Base-by-base conservation (phyloP, 2,329 filamentous ascomycete species). In the Cladosporium oxysporum region DNA sequence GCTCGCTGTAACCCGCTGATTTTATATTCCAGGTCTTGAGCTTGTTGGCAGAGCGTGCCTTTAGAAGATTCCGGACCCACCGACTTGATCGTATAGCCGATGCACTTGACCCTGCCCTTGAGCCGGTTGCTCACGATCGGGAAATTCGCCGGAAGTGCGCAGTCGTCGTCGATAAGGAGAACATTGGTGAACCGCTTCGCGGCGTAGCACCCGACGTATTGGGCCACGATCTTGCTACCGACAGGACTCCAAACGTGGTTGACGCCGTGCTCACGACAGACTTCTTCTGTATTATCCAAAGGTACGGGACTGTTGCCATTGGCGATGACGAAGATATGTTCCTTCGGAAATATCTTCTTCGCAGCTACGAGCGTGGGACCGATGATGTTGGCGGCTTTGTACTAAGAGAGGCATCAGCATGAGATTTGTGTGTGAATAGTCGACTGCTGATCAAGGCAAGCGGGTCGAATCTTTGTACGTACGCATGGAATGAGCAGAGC, bases 21-120 rank as follows among this genome's bases (percentile, higher is more conserved):
- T 68, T 84, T 84, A 71, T 84, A 84, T 68, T 84, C 82, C 18
- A 84, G 71, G 70, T 84, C 82, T 66, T 84, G 83, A 0, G 82
- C 82, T 49, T 73, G 71, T 49, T 72, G 71, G 35, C 69, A 71
- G 0, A 69, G 41, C 1, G 69, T 72, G 12, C 71, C 14, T 66
- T 68, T 7, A 66, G 41, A 33, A 33, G 31, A 33, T 10, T 10
- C 31, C 0, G 69, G 70, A 1, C 71, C 70, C 16, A 72, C 72
- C 6, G 68, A 69, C 67, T 83, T 82, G 68, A 84, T 83, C 1
- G 82, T 83, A 69, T 84, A 84, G 0, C 82, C 82, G 44, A 84
- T 77, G 62, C 81, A 83, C 62, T 78, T 77, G 29, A 82, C 75
- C 11, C 72, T 73, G 1, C 74, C 78, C 16, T 72, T 76, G 5